These are phyloP conservation scores for Zychaea mexicana DNA, from an alignment of 371 early-diverging fungal genomes.

Conservation along the genomic window DNA sequence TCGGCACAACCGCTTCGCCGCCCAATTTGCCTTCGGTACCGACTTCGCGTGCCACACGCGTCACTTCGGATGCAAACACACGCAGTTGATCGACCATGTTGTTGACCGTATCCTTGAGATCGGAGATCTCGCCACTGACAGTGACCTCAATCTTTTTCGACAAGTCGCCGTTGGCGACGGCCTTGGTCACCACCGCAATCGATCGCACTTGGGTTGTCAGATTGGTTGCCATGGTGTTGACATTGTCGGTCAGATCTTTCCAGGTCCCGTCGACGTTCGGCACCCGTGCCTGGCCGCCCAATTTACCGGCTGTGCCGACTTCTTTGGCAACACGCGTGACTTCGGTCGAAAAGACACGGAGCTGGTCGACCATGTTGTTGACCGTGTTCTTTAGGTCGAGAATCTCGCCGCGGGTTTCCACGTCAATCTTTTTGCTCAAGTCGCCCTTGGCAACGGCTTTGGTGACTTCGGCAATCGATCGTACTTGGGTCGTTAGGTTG, in stretches of 20 bases:
- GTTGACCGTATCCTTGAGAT: conserved; percentile 45
- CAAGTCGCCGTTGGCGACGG: conserved; percentile 60
- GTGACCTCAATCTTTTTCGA: conserved; percentile 60
- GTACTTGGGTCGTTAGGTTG: conserved; percentile 54
- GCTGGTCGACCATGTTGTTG: conserved; percentile 58
- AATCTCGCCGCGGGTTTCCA: conserved; percentile 70
- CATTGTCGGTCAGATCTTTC: conserved; percentile 53
- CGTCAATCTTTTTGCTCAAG: conserved; percentile 60
- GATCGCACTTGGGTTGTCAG: conserved; percentile 55
- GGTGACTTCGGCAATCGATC: conserved; percentile 57
- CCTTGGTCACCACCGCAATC: conserved; percentile 50
- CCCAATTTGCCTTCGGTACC: conserved; percentile 51
- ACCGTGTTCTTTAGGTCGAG: conserved; percentile 66
- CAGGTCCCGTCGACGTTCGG: conserved; percentile 52
- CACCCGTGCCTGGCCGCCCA: conserved; percentile 43
- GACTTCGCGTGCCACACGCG: conserved; percentile 38
- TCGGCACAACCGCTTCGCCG: conserved; percentile 29
- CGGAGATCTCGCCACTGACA: conserved; percentile 65
- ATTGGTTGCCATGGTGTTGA: conserved; percentile 53
- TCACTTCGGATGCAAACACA: conserved; percentile 41
- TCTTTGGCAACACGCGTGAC: conserved; percentile 43
- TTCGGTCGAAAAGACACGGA: conserved; percentile 41
- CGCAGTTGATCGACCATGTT: conserved; percentile 47
- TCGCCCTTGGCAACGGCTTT: conserved; percentile 60
- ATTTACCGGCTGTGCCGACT: conserved; percentile 55